phyloP scores from a whole-genome alignment of 768 basidiomycete genomes.

The Lactarius deliciosus region DNA sequence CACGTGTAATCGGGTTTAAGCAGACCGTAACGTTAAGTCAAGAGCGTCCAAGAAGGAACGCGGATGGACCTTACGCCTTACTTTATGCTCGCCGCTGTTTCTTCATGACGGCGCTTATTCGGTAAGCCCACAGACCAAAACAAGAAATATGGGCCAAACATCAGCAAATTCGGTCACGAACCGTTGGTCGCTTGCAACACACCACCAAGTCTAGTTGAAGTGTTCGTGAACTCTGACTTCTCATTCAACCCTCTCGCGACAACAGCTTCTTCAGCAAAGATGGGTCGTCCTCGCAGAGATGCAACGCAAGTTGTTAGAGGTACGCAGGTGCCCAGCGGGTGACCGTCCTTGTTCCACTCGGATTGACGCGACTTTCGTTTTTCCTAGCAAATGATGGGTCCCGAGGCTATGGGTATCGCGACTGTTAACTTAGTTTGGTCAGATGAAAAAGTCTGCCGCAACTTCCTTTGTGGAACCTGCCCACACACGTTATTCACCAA shows the following conservation, averaged over 20 bases:
- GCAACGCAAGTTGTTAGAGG: slow-evolving; percentile 89
- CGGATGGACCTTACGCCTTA: not conserved
- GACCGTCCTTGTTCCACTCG: not conserved
- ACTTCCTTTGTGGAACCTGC: slow-evolving; percentile 98
- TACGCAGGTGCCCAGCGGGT: slow-evolving; percentile 31
- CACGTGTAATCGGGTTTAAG: slow-evolving; percentile 3
- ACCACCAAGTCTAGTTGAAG: not conserved
- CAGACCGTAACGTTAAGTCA: not conserved
- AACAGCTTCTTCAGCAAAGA: slow-evolving; percentile 38
- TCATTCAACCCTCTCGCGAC: not conserved
- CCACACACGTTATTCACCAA: slow-evolving; percentile 98
- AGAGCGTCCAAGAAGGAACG: not conserved
- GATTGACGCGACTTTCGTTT: slow-evolving; percentile 36
- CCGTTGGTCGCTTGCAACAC: not conserved
- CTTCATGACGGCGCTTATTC: slow-evolving; percentile 4
- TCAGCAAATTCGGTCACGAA: slow-evolving; percentile 1
- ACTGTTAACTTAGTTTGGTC: slow-evolving; percentile 91
- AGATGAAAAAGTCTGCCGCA: slow-evolving; percentile 97
- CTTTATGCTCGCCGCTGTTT: not conserved
- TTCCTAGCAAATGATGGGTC: slow-evolving; percentile 98
- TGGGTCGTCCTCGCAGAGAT: slow-evolving; percentile 97
- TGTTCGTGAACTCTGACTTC: not conserved
- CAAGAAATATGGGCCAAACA: slow-evolving; percentile 19
- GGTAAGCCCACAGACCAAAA: not conserved
- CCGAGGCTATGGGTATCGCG: slow-evolving; percentile 96